Evolutionary conservation across 2,329 filamentous ascomycete species (phyloP).

Genomic region (Fusarium anguioides): DNA sequence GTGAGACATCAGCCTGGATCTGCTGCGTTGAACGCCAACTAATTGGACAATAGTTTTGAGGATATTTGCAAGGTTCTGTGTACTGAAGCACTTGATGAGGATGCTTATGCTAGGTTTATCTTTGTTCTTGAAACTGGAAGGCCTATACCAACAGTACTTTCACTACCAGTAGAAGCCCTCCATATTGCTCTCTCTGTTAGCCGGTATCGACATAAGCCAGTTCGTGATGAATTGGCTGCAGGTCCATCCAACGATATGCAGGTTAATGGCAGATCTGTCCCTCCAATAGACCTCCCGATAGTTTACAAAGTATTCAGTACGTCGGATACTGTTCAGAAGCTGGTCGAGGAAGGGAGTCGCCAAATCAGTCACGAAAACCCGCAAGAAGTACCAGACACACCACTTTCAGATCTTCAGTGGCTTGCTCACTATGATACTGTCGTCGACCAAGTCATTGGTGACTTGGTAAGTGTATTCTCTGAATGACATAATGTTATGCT

Average conservation of each 20-base stretch:
- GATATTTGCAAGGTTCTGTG: neutral
- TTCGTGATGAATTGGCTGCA: no score
- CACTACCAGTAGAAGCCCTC: neutral
- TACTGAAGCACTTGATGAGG: neutral
- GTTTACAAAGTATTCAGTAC: neutral
- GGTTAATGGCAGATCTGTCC: neutral
- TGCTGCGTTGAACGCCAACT: rapidly evolving
- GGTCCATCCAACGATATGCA: rapidly evolving
- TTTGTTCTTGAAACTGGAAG: neutral
- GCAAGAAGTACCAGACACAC: neutral
- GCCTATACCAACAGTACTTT: neutral
- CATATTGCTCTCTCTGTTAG: neutral
- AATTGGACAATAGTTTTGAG: rapidly evolving
- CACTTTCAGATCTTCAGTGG: neutral
- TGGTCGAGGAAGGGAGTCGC: neutral
- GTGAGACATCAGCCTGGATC: rapidly evolving
- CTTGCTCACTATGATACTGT: rapidly evolving
- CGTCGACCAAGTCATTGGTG: neutral
- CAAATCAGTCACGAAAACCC: rapidly evolving
- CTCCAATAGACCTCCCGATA: neutral
- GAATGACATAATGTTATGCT: rapidly evolving
- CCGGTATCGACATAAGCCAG: neutral
- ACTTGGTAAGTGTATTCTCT: neutral
- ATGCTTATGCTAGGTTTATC: neutral
- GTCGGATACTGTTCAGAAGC: neutral